Evolutionary conservation across 305 asterid species (phyloP), one percentile per base, ranked within the genome.

Genomic region (Rubia tinctorum): DNA sequence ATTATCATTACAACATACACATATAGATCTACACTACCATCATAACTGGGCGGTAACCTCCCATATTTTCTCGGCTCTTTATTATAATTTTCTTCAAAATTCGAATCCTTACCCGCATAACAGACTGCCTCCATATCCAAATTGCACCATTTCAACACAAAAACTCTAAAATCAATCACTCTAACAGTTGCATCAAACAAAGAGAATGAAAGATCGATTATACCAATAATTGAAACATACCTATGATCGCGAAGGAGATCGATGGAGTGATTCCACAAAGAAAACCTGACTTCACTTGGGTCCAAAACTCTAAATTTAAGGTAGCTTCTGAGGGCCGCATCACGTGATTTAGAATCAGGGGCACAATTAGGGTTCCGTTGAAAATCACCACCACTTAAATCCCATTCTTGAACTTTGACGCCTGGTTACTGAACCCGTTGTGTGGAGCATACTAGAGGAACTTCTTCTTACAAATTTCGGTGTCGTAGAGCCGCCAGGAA

Each of bases 291-390:
- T 37, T 94, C 91, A 77, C 81, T 87, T 62, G 97, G 89, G 68
- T 77, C 84, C 83, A 86, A 77, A 80, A 95, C 98, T 88, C 99
- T 87, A 80, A 95, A 90, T 74, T 95, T 95, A 9, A 98, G 99
- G 71, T 97, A 95, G 75, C 98, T 95, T 7, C 97, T 98, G 5
- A 92, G 97, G 61, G 86, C 98, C 74, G 90, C 88, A 44, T 96
- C 95, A 64, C 89, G 72, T 92, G 99, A 87, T 90, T 98, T 11
- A 95, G 90, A 76, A 92, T 76, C n/a, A 98, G 98, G 1, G 98
- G 99, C 25, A 92, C 91, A 76, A 95, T 74, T 69, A 95, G 73
- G 58, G 98, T 92, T 69, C 99, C 90, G 69, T 90, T 90, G n/a
- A 95, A 83, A 71, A 95, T 87, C 37, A 87, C 84, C 10, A 98